Percentiles rank a stretch among this genome's conserved stretches.
Conservation (phyloP, 1,284 basidiomycete species). For the Apiotrichum gracile region DNA sequence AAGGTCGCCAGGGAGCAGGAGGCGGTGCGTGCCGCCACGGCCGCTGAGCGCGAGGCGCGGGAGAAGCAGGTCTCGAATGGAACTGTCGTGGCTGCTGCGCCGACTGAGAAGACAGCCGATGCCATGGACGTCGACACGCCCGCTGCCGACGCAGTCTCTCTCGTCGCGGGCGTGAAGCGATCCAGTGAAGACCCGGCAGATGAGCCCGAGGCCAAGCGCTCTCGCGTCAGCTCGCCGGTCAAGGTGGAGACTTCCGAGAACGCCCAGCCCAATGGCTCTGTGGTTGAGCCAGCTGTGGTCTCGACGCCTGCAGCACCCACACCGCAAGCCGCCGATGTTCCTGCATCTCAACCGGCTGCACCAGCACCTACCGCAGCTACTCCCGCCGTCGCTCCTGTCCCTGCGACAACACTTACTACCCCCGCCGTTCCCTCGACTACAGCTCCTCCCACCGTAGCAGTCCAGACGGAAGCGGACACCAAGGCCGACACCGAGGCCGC, state of each 20-base stretch:
- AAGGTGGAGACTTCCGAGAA: too few species aligned
- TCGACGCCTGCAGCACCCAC: too few species aligned
- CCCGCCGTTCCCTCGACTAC: background rate
- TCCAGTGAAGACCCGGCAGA: background rate
- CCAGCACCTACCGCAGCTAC: background rate
- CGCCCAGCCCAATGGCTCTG: too few species aligned
- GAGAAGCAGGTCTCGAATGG: background rate
- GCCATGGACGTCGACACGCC: constrained; percentile 5
- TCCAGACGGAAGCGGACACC: too few species aligned
- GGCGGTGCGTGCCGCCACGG: background rate
- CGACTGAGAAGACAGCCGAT: too few species aligned
- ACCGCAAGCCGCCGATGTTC: too few species aligned
- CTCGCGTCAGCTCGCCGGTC: background rate
- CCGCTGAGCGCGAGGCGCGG: background rate
- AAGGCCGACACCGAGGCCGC: constrained; percentile 10
- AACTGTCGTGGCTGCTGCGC: too few species aligned
- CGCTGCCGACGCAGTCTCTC: background rate
- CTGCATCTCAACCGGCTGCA: background rate
- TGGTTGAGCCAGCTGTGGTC: background rate
- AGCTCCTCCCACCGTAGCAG: too few species aligned
- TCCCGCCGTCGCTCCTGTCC: background rate
- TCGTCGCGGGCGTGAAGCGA: background rate
- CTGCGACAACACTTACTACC: background rate
- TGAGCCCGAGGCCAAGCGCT: constrained; percentile 5
- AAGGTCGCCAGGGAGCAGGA: constrained; percentile 1